phyloP scores from a whole-genome alignment of 345 rosid genomes.

The Cardamine chenopodiifolia region DNA sequence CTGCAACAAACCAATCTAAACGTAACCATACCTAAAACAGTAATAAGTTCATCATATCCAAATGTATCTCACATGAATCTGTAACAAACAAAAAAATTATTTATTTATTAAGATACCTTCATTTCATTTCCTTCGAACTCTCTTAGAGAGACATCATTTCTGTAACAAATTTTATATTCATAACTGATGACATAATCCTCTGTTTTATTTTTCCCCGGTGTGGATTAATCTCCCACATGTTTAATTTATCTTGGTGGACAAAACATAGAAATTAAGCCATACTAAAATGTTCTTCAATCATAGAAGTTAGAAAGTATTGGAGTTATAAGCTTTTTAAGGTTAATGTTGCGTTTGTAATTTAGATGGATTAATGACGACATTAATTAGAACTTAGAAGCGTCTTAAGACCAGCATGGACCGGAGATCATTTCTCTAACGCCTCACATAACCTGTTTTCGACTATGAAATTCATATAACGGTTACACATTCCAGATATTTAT shows the following conservation, averaged over 20 bases:
- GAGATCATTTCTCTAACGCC: background rate
- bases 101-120: too few species aligned
- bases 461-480: background rate
- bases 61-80: background rate
- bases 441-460: background rate
- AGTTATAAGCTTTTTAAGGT: background rate
- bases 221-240: background rate
- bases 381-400: too few species aligned
- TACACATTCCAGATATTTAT: background rate
- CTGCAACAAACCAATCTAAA: background rate
- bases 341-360: background rate
- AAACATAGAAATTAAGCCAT: background rate
- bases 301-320: background rate
- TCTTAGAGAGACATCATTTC: too few species aligned
- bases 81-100: background rate
- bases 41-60: background rate
- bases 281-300: background rate
- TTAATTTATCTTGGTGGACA: background rate
- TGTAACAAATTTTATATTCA: too few species aligned
- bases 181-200: background rate
- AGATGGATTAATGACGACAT: background rate
- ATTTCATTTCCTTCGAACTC: too few species aligned
- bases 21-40: conserved; percentile 1
- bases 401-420: too few species aligned
- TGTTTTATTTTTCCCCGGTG: too few species aligned